These are phyloP conservation scores for Leucaena leucocephala DNA, from an alignment of 306 rosid genomes.

Conservation along the genomic window DNA sequence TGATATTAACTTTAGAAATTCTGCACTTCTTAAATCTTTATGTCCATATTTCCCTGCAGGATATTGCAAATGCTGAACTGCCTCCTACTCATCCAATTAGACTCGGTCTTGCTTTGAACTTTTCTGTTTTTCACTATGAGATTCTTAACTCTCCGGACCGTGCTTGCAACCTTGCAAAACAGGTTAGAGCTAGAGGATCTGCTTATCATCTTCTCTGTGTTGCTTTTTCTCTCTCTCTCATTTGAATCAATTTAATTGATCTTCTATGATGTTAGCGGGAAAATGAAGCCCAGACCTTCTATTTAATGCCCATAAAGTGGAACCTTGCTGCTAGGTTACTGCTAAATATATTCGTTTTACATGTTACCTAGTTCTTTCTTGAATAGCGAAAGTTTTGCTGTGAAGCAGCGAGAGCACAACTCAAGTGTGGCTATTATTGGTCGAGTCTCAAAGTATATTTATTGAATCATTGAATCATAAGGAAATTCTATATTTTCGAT, in stretches of 20 bases:
- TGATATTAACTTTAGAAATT: neutral
- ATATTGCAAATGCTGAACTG: conserved; percentile 85
- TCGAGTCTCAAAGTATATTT: neutral
- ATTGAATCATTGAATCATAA: neutral
- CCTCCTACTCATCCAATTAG: conserved; percentile 98
- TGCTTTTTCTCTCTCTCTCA: neutral
- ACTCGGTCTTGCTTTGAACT: conserved; percentile 95
- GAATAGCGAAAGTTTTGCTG: neutral
- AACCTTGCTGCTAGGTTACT: conserved; percentile 19
- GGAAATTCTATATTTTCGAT: conserved; percentile 13
- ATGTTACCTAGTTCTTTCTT: neutral
- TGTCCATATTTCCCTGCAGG: conserved; percentile 49
- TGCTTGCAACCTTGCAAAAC: conserved; percentile 96
- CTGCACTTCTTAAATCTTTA: neutral
- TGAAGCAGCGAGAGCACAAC: conserved; percentile 15
- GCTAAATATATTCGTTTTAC: neutral
- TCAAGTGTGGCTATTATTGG: neutral
- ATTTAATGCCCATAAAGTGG: conserved; percentile 7
- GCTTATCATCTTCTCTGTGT: neutral
- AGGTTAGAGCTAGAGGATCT: conserved; percentile 54
- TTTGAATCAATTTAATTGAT: neutral
- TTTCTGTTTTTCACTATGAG: conserved; percentile 95
- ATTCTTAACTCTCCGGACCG: conserved; percentile 98
- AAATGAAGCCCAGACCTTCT: neutral
- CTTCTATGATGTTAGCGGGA: conserved; percentile 9